These are phyloP conservation scores for Calonectria pauciramosa DNA, from an alignment of 2,329 filamentous ascomycete genomes.

Conservation along the genomic window DNA sequence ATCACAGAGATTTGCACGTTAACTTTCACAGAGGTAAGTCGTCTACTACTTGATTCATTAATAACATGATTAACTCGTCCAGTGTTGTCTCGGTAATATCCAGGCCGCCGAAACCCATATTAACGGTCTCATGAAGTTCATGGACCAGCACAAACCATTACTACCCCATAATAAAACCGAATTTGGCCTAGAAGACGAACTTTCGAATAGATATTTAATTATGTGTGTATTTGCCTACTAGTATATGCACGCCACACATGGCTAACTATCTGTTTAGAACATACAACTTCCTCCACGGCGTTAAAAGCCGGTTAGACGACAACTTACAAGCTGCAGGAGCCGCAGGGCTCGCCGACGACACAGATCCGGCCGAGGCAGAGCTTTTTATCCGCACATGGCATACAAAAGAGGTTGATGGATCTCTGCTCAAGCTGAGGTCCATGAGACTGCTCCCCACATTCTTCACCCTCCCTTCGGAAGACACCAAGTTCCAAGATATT, in stretches of 20 bases:
- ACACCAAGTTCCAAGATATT: constrained; percentile 22
- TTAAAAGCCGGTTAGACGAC: constrained; percentile 38
- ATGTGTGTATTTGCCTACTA: constrained; percentile 14
- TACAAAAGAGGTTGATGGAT: constrained; percentile 25
- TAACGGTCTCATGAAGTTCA: constrained; percentile 35
- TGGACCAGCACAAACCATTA: constrained; percentile 34
- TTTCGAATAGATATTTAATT: constrained; percentile 35
- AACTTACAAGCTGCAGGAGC: constrained; percentile 12
- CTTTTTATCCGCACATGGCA: constrained; percentile 36
- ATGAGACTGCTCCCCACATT: constrained; percentile 37
- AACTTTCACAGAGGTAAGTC: constrained; percentile 35
- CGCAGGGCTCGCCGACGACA: not conserved
- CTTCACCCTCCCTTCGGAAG: constrained; percentile 22
- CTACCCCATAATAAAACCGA: not conserved
- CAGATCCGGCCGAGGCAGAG: constrained; percentile 7
- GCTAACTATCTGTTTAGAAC: constrained; percentile 16
- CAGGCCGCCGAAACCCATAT: constrained; percentile 34
- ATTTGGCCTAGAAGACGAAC: constrained; percentile 30
- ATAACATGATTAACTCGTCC: not conserved
- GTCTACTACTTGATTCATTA: not conserved
- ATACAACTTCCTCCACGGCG: constrained; percentile 40
- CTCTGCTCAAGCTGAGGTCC: constrained; percentile 24
- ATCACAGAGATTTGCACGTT: constrained; percentile 37
- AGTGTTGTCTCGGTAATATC: constrained; percentile 39
- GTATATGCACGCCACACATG: rapidly evolving